Conservation (phyloP, 2,329 filamentous ascomycete genomes). For the Zelopaecilomyces penicillatus region DNA sequence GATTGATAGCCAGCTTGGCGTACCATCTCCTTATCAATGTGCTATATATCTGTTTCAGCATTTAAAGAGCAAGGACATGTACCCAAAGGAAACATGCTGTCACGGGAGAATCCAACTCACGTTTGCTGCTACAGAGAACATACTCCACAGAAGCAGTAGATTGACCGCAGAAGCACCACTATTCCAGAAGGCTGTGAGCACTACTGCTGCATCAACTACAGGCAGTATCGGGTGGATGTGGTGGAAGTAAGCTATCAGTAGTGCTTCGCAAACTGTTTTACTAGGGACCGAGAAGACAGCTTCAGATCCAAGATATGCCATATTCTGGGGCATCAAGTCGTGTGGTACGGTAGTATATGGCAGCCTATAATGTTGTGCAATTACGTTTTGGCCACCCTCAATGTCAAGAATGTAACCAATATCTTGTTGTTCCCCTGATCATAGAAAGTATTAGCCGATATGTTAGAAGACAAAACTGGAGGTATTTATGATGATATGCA, state of each 20-base stretch:
- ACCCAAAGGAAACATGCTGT: too few relatives aligned
- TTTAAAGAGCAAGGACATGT: not conserved
- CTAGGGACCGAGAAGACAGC: not conserved
- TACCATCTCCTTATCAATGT: too few relatives aligned
- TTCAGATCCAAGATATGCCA: constrained; percentile 1
- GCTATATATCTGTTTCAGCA: constrained; percentile 1
- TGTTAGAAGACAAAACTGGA: too few relatives aligned
- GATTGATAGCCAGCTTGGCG: constrained; percentile 3
- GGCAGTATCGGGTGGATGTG: constrained; percentile 4
- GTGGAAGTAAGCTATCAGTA: constrained; percentile 3
- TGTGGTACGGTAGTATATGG: constrained; percentile 1
- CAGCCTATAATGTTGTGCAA: not conserved
- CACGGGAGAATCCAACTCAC: not conserved
- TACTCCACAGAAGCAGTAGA: constrained; percentile 3
- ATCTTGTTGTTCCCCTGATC: not conserved
- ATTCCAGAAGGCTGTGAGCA: not conserved
- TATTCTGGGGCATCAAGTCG: not conserved
- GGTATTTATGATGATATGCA: too few relatives aligned
- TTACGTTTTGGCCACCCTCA: not conserved
- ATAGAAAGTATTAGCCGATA: not conserved
- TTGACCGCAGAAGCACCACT: not conserved
- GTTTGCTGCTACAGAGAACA: constrained; percentile 4
- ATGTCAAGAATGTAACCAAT: not conserved
- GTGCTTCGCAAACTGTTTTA: constrained; percentile 1
- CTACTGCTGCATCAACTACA: constrained; percentile 1